Evolutionary conservation across 2,329 filamentous ascomycete species (phyloP), one percentile per base, ranked within the genome.

Genomic region (Sarocladium kiliense): DNA sequence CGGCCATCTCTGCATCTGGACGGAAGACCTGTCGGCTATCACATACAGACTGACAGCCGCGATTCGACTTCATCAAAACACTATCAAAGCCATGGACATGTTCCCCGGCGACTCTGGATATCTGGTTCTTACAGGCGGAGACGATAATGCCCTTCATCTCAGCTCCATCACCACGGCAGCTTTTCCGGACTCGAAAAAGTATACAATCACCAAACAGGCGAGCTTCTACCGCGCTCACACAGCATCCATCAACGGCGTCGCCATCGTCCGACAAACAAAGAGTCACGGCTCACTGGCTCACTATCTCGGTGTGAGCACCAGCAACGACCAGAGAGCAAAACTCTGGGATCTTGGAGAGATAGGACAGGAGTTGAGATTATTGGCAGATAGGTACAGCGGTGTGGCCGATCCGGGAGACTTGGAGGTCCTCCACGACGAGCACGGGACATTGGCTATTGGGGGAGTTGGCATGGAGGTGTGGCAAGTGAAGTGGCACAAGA

Each of bases 141-240:
- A 99, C 63, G 94, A 97, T 68, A 94, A 94, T 58, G 87, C 87
- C 3, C 68, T 97, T 0, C 86, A 81, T 0, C 64, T 89, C 5
- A 53, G 32, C 16, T 19, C 26, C 14, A 18, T 53, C 49, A 3
- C 25, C 5, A 3, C 30, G 10, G 27, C 18, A 26, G 10, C 7
- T 3, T 49, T 25, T n/a, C 4, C 23, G 25, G 27, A 36, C n/a
- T 3, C 10, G 3, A 21, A 25, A 26, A 53, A 5, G 21, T 66
- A 53, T 55, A 56, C 19, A 57, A 55, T 45, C 64, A 63, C 55
- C 58, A 36, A 41, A 58, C 79, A 11, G 27, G 3, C 34, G 23
- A n/a, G 30, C 44, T n/a, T 32, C 12, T 16, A 19, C 21, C 76
- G 77, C 2, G 86, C 88, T 0, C 89, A 94, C 63, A 84, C 86